Evolutionary conservation across 257 asterid species (phyloP), one percentile per base, ranked within the genome.

Genomic region (Forsythia viridissima): DNA sequence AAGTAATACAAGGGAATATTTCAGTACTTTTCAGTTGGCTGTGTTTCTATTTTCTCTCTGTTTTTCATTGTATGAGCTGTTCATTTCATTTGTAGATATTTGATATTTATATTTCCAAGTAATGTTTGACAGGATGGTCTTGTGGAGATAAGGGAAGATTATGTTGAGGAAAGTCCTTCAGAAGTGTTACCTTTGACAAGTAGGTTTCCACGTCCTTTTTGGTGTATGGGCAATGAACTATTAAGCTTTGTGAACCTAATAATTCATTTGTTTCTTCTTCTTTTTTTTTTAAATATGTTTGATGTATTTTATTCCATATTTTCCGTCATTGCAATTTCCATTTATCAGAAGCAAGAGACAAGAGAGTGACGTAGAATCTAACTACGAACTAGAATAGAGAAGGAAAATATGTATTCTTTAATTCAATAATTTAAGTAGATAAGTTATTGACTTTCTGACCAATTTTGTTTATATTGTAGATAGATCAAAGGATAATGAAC

Each of bases 111-210:
- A 8, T 38, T 13, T 68, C 68, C 65, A 55, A 37, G 75, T 73
- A 74, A 75, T 65, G 67, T 82, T 82, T 87, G 61, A 75, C 89
- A 95, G 99, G 96, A 89, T 82, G 97, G 94, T 75, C 89, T 93
- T 71, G 90, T 95, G 63, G 97, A 95, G 87, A 95, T 95, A 80
- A 87, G 93, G 86, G 99, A 95, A 88, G 99, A 95, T 75, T 92
- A 85, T 82, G 67, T 77, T 5, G 99, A 90, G 84, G 91, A 88
- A 78, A 82, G 74, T 81, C 77, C 88, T 81, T 36, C 85, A 3
- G 77, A 43, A 41, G 72, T 83, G 73, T 82, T 71, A 46, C 73
- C 83, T 46, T 38, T 81, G 68, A 68, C 85, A 87, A 93, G 99
- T 74, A 82, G 81, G 91, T 85, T 77, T 80, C 82, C 20, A 21